Percentiles rank a stretch among this genome's conserved stretches.
Conservation (phyloP, 202 grass and related monocot genomes). For the Panicum virgatum region DNA sequence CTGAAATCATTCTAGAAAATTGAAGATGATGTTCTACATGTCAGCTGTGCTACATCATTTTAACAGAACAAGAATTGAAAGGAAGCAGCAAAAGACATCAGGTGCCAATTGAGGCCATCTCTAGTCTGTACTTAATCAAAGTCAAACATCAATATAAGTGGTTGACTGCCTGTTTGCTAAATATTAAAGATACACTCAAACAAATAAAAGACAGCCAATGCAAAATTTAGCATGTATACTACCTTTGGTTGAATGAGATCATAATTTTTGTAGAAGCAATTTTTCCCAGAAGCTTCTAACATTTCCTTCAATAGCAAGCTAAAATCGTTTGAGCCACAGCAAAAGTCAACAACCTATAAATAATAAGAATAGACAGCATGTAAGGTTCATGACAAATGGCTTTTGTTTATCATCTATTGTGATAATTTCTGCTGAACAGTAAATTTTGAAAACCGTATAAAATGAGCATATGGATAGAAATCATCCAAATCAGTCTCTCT, state of each 20-base stretch:
- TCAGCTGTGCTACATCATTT: neutral
- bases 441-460: neutral
- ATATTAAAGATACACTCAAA: neutral
- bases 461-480: constrained; percentile 20
- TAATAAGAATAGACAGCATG: constrained; percentile 9
- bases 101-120: neutral
- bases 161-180: neutral
- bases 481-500: neutral
- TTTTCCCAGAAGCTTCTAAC: constrained; percentile 69
- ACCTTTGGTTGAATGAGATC: constrained; percentile 95
- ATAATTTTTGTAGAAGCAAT: constrained; percentile 88
- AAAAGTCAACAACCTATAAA: constrained; percentile 88
- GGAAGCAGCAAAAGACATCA: constrained; percentile 12
- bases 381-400: constrained; percentile 10
- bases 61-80: neutral
- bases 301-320: constrained; percentile 84
- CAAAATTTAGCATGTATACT: constrained; percentile 11
- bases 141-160: neutral
- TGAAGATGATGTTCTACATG: neutral
- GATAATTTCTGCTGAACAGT: neutral
- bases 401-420: constrained; percentile 10
- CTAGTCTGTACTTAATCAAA: neutral
- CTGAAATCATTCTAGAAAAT: constrained; percentile 86
- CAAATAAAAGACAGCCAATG: neutral
- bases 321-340: constrained; percentile 96